phyloP scores from a whole-genome alignment of 1,139 yeast genomes.

The Meyerozyma carpophila region DNA sequence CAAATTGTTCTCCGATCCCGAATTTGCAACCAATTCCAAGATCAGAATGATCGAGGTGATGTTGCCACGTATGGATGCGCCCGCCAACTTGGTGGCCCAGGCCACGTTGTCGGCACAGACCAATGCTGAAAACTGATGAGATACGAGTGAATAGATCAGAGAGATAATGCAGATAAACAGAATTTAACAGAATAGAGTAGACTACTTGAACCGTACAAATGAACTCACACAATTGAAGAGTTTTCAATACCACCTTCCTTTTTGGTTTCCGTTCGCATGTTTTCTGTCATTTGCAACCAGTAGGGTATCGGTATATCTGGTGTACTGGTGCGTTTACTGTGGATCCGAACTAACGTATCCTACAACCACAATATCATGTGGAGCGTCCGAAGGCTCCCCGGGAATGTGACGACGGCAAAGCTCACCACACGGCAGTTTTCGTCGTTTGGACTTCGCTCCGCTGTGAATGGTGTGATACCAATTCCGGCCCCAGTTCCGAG shows the following conservation, averaged over 20 bases:
- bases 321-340: background rate
- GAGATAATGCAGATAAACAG: too few species aligned
- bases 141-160: too few species aligned
- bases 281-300: too few species aligned
- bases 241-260: too few species aligned
- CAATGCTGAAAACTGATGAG: conserved; percentile 33
- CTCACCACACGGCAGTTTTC: background rate
- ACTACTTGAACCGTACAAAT: too few species aligned
- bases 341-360: background rate
- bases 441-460: background rate
- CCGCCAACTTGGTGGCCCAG: conserved; percentile 58
- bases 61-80: conserved; percentile 81
- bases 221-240: too few species aligned
- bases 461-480: background rate
- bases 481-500: background rate
- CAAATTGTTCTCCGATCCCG: conserved; percentile 45
- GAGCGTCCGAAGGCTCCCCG: background rate
- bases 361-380: background rate
- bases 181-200: too few species aligned
- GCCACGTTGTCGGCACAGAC: conserved; percentile 72
- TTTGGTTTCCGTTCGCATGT: too few species aligned
- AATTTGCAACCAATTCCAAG: conserved; percentile 55
- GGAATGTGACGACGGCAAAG: background rate
- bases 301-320: background rate
- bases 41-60: conserved; percentile 76